Percentiles rank a stretch among this genome's conserved stretches.
phyloP scores from a whole-genome alignment of 441 rosid species.

The Omphalea diandra region DNA sequence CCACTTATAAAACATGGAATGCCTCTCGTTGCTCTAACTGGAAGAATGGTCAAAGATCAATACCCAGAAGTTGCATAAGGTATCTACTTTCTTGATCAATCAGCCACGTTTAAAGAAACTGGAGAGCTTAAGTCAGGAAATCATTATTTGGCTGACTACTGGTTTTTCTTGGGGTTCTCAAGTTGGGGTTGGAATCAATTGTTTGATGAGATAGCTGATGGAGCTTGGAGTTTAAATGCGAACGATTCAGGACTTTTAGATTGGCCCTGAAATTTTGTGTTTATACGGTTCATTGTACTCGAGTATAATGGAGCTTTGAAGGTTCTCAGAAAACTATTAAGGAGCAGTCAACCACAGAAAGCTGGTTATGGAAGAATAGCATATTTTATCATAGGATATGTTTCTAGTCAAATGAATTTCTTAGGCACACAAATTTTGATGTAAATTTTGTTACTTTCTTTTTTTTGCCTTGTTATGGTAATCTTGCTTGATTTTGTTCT shows the following conservation, averaged over 20 bases:
- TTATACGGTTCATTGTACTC: not conserved
- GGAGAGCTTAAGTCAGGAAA: conserved; percentile 52
- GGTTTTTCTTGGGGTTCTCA: conserved; percentile 90
- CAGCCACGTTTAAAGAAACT: conserved; percentile 44
- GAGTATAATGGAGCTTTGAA: not conserved
- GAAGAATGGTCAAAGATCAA: conserved; percentile 31
- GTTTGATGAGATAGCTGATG: conserved; percentile 61
- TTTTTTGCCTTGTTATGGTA: no score
- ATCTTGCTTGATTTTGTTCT: not conserved
- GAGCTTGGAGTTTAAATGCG: conserved; percentile 64
- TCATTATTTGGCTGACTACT: conserved; percentile 48
- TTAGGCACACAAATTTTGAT: not conserved
- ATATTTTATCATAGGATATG: not conserved
- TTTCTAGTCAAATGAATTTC: not conserved
- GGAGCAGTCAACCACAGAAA: not conserved
- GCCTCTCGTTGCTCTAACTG: conserved; percentile 70
- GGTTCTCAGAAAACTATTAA: not conserved
- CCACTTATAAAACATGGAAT: conserved; percentile 56
- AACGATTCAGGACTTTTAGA: conserved; percentile 29
- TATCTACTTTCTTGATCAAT: conserved; percentile 69
- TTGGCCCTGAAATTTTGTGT: conserved; percentile 44
- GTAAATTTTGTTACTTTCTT: not conserved
- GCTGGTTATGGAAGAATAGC: not conserved
- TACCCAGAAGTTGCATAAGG: conserved; percentile 61
- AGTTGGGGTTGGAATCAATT: conserved; percentile 87